Base-by-base conservation (phyloP, 352 stramenopile genomes). In the Blastocystis sp. region DNA sequence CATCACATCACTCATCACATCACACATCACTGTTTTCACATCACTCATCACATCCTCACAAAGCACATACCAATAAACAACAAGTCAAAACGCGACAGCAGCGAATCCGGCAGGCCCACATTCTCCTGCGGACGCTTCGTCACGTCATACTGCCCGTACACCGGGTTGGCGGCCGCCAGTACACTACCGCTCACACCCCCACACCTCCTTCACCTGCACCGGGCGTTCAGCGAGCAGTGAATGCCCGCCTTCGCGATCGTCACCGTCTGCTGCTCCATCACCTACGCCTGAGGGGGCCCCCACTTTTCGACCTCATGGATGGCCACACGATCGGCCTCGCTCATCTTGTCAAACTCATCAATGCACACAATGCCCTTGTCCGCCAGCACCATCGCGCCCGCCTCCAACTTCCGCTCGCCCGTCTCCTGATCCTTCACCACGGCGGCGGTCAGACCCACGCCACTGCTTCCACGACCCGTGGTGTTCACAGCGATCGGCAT, bases 261-360 rank as follows among this genome's bases (percentile, higher is more conserved):
- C 2, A 99, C 96, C 0, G 97, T 99, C 89, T 99, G 97, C 90
- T 99, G 97, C 91, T 99, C 97, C 97, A 99, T 99, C 0, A 95
- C 94, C 76, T 71, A 81, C 21, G 11, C 14, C 28, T 65, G 11
- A 81, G 9, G 10, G 21, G n/a, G 21, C 11, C 61, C 41, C 5
- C 67, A 94, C 92, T 79, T 43, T 7, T 10, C 19, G 48, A 81
- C 77, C 94, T 99, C 97, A 92, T 99, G 97, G 89, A 99, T 99
- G 2, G 97, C 97, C 23, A 99, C 97, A 60, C 96, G 94, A 94
- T 99, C 96, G 17, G 93, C 94, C 90, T 98, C 95, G 91, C 93
- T 96, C 95, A 98, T 98, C 28, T 34, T 34, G 28, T 34, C 28
- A 34, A 34, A 34, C 28, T 34, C 28, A 34, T 34, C 28, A 34